phyloP scores from a whole-genome alignment of 768 basidiomycete species.

The Boletus rubropictus region DNA sequence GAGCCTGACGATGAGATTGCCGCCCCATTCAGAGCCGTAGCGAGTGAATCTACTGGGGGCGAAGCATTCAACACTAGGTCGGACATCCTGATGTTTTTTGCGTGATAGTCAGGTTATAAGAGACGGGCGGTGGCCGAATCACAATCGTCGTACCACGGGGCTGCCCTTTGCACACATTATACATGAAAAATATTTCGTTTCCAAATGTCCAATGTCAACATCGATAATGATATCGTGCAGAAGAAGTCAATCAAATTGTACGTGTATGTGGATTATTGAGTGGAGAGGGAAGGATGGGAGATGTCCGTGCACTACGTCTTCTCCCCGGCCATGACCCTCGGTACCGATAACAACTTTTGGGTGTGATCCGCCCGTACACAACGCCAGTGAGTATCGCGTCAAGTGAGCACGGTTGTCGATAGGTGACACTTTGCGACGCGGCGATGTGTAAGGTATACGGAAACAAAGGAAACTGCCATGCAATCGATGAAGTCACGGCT shows the following conservation, averaged over 20 bases:
- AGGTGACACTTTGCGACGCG: neutral
- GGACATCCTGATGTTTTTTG: conserved; percentile 14
- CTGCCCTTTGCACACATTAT: neutral
- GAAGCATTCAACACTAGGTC: conserved; percentile 23
- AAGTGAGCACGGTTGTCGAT: conserved; percentile 1
- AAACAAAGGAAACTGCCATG: neutral
- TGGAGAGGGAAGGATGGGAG: conserved; percentile 27
- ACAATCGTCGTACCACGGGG: neutral
- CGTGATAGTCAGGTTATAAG: neutral
- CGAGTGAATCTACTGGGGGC: conserved; percentile 23
- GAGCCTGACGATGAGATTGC: conserved; percentile 30
- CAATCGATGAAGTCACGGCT: conserved; percentile 43
- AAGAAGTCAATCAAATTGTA: conserved; percentile 20
- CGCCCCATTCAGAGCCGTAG: conserved; percentile 22
- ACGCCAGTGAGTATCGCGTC: neutral
- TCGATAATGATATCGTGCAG: conserved; percentile 27
- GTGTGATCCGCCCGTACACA: conserved; percentile 1
- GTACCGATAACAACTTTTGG: conserved; percentile 23
- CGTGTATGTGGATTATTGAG: conserved; percentile 23
- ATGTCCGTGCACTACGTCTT: conserved; percentile 36
- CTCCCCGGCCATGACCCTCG: conserved; percentile 28
- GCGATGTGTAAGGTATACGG: neutral
- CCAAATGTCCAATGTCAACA: conserved; percentile 16
- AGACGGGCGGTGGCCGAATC: neutral
- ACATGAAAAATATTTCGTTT: neutral